Conservation (phyloP, 1,284 basidiomycete species). For the Grifola frondosa region DNA sequence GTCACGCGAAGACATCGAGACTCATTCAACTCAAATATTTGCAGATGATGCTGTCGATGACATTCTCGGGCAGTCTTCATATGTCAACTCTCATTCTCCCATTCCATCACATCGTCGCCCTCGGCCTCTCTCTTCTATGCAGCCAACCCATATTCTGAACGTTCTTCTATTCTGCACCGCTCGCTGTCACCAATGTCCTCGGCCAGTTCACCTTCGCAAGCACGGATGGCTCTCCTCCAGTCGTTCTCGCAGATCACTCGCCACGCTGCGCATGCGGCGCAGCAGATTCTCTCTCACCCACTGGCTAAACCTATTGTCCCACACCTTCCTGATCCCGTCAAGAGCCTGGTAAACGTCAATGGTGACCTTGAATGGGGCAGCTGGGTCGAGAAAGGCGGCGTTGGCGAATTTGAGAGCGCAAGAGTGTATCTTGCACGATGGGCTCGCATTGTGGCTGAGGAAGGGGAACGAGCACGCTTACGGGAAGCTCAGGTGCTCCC, state of each 20-base stretch:
- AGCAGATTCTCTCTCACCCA: slow-evolving; percentile 90
- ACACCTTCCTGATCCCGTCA: slow-evolving; percentile 89
- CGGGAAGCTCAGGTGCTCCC: slow-evolving; percentile 71
- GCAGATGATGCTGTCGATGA: slow-evolving; percentile 81
- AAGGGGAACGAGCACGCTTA: slow-evolving; percentile 84
- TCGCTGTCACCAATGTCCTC: slow-evolving; percentile 54
- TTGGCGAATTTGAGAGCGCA: slow-evolving; percentile 93
- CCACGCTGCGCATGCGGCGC: slow-evolving; percentile 85
- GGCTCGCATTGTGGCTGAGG: slow-evolving; percentile 95
- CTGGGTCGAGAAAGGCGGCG: slow-evolving; percentile 84
- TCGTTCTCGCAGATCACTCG: slow-evolving; percentile 89
- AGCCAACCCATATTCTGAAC: slow-evolving; percentile 59
- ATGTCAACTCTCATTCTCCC: slow-evolving; percentile 75
- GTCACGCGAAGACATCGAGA: slow-evolving; percentile 84
- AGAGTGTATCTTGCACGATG: slow-evolving; percentile 95
- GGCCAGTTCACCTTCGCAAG: slow-evolving; percentile 56
- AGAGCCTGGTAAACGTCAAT: slow-evolving; percentile 80
- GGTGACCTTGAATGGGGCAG: slow-evolving; percentile 86
- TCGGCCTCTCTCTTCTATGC: slow-evolving; percentile 55
- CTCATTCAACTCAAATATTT: slow-evolving; percentile 81
- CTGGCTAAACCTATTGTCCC: slow-evolving; percentile 93
- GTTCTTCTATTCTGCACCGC: slow-evolving; percentile 77
- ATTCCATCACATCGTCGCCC: slow-evolving; percentile 79
- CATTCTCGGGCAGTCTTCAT: slow-evolving; percentile 76
- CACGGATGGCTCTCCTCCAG: slow-evolving; percentile 75